These are phyloP conservation scores for Penicillium sp. DNA, from an alignment of 2,329 filamentous ascomycete genomes.

Conservation along the genomic window DNA sequence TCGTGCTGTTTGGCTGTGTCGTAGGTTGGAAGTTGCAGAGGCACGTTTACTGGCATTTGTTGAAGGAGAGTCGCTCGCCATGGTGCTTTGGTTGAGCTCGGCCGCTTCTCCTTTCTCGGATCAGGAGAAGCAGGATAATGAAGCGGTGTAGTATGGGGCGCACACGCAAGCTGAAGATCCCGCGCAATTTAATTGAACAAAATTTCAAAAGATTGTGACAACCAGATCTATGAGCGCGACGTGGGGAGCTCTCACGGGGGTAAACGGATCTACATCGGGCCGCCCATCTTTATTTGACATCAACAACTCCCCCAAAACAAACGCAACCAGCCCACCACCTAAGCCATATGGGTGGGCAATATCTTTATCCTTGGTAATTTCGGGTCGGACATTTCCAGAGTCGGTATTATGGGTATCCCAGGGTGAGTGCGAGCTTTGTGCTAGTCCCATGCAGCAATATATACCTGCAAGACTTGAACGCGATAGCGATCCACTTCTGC, in stretches of 20 bases:
- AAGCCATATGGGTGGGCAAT: constrained; percentile 11
- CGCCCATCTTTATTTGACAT: constrained; percentile 30
- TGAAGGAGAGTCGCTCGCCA: constrained; percentile 23
- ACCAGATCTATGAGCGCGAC: constrained; percentile 1
- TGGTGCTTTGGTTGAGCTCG: constrained; percentile 14
- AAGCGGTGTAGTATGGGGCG: constrained; percentile 6
- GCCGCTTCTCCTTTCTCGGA: constrained; percentile 10
- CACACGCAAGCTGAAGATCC: neutral
- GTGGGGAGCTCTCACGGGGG: constrained; percentile 4
- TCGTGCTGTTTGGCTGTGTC: constrained; percentile 30
- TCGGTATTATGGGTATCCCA: constrained; percentile 45
- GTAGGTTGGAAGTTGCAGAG: constrained; percentile 29
- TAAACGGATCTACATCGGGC: constrained; percentile 40
- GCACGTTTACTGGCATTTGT: constrained; percentile 28
- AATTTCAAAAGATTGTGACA: neutral
- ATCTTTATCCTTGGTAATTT: neutral
- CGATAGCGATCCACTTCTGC: neutral
- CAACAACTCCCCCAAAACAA: constrained; percentile 22
- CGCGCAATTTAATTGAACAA: constrained; percentile 11
- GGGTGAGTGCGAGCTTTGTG: constrained; percentile 35
- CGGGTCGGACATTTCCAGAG: neutral
- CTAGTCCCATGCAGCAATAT: neutral
- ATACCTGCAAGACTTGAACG: neutral
- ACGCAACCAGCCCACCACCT: neutral
- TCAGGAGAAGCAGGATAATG: constrained; percentile 7